Base-by-base conservation (phyloP, 1,139 yeast genomes). In the Yamadazyma epiphylla region DNA sequence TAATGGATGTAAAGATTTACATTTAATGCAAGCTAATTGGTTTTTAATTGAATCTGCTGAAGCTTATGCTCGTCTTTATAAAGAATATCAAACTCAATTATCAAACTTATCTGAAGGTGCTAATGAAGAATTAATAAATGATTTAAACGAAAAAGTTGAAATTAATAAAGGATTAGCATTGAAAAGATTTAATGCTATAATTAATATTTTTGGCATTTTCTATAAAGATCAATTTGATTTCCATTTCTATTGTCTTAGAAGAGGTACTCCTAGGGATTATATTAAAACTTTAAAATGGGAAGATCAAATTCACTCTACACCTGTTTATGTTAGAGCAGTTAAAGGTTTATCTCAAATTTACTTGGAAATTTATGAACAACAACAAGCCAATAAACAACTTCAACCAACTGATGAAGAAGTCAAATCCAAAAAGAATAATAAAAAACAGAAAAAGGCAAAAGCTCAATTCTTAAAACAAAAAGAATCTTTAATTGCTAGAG, bases 1-100 rank as follows among this genome's bases (percentile, higher is more conserved):
- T 5, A 84, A 85, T 44, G 96, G 97, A 5, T 76, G 94, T 29
- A 81, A 79, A 44, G 97, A 91, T 53, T 66, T 91, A 45, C 95
- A 85, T 50, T 70, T 74, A 25, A 85, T 94, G 82, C 97, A 91
- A 60, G 91, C 84, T n/a, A 73, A 80, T 37, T 88, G 96, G 95
- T 86, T 87, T 37, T 61, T 94, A 41, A 61, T 74, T 23, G 96
- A 87, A 52, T 80, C 84, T 53, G 97, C 94, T 2, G 95, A 85
- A 49, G 81, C 94, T 5, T 86, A 85, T 48, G 28, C 49, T 15
- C 50, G 74, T 36, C 40, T 63, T 27, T 64, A 60, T 42, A 48
- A 52, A 24, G 48, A 57, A 22, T 51, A 49, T 31, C 48, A 51
- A 19, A 45, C 44, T 13, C 36, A 35, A 9, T 33, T 44, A 11